Conservation (phyloP, 2,329 filamentous ascomycete genomes). For the Tolypocladium cylindrosporum region DNA sequence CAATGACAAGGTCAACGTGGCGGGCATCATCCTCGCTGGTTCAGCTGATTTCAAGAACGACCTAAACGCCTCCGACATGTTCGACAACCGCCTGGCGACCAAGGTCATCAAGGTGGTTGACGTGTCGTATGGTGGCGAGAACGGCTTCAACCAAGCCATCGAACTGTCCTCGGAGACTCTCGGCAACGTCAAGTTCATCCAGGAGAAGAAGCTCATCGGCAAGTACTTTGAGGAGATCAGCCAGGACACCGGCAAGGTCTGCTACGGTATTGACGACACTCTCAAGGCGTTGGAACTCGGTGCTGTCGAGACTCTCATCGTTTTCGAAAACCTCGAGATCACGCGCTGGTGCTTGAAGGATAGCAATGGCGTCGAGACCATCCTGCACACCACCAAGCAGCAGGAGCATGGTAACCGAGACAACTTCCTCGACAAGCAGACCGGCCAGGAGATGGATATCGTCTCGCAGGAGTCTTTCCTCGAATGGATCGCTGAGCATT, state of each 20-base stretch:
- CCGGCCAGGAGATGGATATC: conserved; percentile 95
- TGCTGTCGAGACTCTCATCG: conserved; percentile 87
- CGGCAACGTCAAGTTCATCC: conserved; percentile 99
- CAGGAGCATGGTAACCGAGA: conserved; percentile 62
- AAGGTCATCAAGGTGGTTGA: conserved; percentile 99
- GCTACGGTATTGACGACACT: conserved; percentile 96
- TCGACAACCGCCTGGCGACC: conserved; percentile 78
- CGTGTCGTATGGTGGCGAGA: conserved; percentile 97
- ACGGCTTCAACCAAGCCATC: conserved; percentile 99
- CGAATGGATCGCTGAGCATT: conserved; percentile 98
- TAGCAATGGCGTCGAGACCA: conserved; percentile 58
- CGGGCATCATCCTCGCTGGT: conserved; percentile 88
- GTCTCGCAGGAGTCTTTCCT: conserved; percentile 82
- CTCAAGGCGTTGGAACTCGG: conserved; percentile 93
- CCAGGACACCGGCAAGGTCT: conserved; percentile 92
- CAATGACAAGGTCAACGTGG: conserved; percentile 96
- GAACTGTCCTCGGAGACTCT: conserved; percentile 91
- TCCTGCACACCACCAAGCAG: conserved; percentile 81
- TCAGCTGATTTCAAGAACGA: conserved; percentile 99
- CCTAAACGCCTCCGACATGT: conserved; percentile 93
- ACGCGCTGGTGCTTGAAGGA: conserved; percentile 85
- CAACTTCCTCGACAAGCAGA: conserved; percentile 90
- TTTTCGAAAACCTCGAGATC: conserved; percentile 94
- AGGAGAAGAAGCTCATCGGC: conserved; percentile 99
- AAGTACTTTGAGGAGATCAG: conserved; percentile 99